Percentiles rank a stretch among this genome's conserved stretches.
phyloP scores from a whole-genome alignment of 2,329 filamentous ascomycete genomes.

The Beauveria caledonica region DNA sequence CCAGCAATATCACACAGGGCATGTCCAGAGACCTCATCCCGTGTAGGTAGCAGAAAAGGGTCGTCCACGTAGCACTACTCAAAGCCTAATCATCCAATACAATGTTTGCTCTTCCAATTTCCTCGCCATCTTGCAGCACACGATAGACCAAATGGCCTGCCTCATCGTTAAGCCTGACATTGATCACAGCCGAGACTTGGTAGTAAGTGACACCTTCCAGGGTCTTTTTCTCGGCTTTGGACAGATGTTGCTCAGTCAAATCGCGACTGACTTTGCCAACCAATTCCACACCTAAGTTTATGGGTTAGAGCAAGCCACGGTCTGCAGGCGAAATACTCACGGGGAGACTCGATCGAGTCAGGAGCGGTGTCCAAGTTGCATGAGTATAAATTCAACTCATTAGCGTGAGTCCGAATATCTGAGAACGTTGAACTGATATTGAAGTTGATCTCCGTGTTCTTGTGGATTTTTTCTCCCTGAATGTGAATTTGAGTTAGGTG shows the following conservation, averaged over 20 bases:
- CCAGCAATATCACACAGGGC: too few relatives aligned
- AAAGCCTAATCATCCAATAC: neutral
- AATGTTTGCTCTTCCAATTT: neutral
- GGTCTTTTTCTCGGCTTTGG: neutral
- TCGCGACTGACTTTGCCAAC: neutral
- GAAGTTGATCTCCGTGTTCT: neutral
- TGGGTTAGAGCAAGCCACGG: neutral
- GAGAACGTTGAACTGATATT: neutral
- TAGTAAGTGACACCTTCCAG: neutral
- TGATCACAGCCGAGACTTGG: neutral
- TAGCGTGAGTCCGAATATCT: neutral
- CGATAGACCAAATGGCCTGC: neutral
- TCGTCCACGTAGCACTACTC: too few relatives aligned
- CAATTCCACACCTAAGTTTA: neutral
- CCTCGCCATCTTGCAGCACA: neutral
- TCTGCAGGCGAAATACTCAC: neutral
- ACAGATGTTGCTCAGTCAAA: neutral
- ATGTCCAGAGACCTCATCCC: too few relatives aligned
- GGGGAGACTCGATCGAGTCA: neutral
- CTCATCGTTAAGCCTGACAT: neutral
- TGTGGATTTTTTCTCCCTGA: neutral
- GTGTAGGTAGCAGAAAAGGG: neutral
- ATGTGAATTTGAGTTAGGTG: neutral
- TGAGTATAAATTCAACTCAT: neutral
- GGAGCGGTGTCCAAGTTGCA: neutral